Conservation (phyloP, 495 filamentous ascomycete genomes). For the Talaromyces proteolyticus region DNA sequence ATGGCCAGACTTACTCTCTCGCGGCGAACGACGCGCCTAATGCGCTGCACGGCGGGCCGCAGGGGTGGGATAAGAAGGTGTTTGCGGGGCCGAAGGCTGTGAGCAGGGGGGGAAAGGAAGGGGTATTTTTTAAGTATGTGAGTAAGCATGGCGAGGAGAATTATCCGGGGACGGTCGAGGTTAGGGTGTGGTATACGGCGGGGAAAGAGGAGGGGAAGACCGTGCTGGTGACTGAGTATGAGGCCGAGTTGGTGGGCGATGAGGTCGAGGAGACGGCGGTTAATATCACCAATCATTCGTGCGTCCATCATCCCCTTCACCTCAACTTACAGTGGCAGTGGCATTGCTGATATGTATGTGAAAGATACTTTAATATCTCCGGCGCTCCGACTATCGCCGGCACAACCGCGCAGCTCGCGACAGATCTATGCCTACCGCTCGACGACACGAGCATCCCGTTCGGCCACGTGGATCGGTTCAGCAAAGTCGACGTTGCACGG, state of each 20-base stretch:
- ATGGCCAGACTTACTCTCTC: slow-evolving; percentile 63
- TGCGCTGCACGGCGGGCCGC: slow-evolving; percentile 71
- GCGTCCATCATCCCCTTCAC: slow-evolving; percentile 14
- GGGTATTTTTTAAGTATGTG: slow-evolving; percentile 66
- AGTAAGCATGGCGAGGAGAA: slow-evolving; percentile 77
- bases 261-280: slow-evolving; percentile 80
- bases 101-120: slow-evolving; percentile 62
- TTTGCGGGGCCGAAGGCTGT: slow-evolving; percentile 72
- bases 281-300: slow-evolving; percentile 95
- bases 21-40: slow-evolving; percentile 72
- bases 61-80: slow-evolving; percentile 79
- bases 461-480: slow-evolving; percentile 43
- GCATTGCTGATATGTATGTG: background rate
- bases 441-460: slow-evolving; percentile 62
- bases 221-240: slow-evolving; percentile 79
- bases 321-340: too few relatives aligned
- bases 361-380: slow-evolving; percentile 87
- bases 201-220: slow-evolving; percentile 63
- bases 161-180: slow-evolving; percentile 79
- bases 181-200: slow-evolving; percentile 70
- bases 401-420: slow-evolving; percentile 65
- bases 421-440: slow-evolving; percentile 68
- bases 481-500: slow-evolving; percentile 44
- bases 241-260: slow-evolving; percentile 71
- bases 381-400: slow-evolving; percentile 63